These are phyloP conservation scores for Eragrostis curvula DNA, from an alignment of 176 grass and related monocot species.

Conservation along the genomic window DNA sequence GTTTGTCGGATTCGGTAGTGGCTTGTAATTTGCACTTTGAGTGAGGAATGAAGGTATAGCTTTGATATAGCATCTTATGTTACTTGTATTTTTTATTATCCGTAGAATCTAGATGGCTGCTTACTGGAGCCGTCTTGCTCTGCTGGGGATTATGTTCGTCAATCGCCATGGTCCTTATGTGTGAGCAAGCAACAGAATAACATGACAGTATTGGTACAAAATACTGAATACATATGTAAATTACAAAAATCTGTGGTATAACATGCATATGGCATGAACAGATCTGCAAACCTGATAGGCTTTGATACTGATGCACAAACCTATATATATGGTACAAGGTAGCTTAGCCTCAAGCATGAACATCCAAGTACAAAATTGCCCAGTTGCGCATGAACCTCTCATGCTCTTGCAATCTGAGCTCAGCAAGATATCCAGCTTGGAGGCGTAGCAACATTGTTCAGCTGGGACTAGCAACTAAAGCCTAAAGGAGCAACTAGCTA, in stretches of 20 bases:
- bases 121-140: conserved; percentile 1
- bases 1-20: conserved; percentile 53
- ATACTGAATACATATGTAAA: not conserved
- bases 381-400: conserved; percentile 4
- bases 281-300: conserved; percentile 14
- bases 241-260: not conserved
- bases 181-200: not conserved
- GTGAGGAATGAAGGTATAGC: conserved; percentile 57
- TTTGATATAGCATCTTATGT: conserved; percentile 17
- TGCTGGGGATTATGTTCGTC: not conserved
- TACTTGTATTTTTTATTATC: not conserved
- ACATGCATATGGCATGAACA: conserved; percentile 21
- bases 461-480: conserved; percentile 1
- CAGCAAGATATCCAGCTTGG: conserved; percentile 28
- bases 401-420: conserved; percentile 32
- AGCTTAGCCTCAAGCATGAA: conserved; percentile 33
- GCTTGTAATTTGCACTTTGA: conserved; percentile 52
- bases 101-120: not conserved
- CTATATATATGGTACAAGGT: conserved; percentile 4
- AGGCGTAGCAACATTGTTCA: conserved; percentile 8
- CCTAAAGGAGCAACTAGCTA: conserved; percentile 4
- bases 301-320: not conserved
- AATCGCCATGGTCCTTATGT: not conserved
- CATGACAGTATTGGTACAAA: not conserved
- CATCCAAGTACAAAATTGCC: conserved; percentile 48